These are phyloP conservation scores for Acephala macrosclerotiorum DNA, from an alignment of 2,329 filamentous ascomycete species.

Conservation along the genomic window DNA sequence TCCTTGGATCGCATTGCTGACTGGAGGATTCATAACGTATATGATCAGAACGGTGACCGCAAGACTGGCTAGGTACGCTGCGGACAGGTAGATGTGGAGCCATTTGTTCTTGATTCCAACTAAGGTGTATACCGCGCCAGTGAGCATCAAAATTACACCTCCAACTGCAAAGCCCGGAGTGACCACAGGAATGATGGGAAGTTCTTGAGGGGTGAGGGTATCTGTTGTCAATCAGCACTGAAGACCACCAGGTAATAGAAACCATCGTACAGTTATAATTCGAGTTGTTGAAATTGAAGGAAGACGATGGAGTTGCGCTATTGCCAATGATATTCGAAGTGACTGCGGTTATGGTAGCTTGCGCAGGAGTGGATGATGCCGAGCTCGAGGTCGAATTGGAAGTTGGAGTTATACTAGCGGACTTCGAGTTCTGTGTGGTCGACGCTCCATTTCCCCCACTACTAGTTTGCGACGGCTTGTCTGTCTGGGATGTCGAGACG, in stretches of 20 bases:
- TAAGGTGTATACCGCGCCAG: slow-evolving; percentile 74
- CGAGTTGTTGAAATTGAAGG: slow-evolving; percentile 27
- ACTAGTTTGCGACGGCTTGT: slow-evolving; percentile 22
- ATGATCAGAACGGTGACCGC: slow-evolving; percentile 83
- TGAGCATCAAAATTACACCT: slow-evolving; percentile 76
- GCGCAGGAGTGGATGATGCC: slow-evolving; percentile 17
- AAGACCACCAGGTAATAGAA: neutral
- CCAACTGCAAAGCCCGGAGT: slow-evolving; percentile 84
- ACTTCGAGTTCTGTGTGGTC: slow-evolving; percentile 18
- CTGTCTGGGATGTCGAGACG: slow-evolving; percentile 24
- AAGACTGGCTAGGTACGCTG: slow-evolving; percentile 75
- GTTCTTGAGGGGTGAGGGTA: slow-evolving; percentile 49
- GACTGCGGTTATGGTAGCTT: slow-evolving; percentile 20
- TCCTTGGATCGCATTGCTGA: slow-evolving; percentile 79
- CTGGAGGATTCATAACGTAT: slow-evolving; percentile 85
- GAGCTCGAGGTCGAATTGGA: slow-evolving; percentile 24
- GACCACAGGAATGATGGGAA: slow-evolving; percentile 77
- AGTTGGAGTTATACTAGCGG: slow-evolving; percentile 19
- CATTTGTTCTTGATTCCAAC: slow-evolving; percentile 84
- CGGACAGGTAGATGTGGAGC: slow-evolving; percentile 83
- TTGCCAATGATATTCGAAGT: slow-evolving; percentile 34
- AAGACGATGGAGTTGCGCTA: slow-evolving; percentile 28
- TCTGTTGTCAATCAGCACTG: slow-evolving; percentile 35
- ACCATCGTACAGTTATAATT: slow-evolving; percentile 37
- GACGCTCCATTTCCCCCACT: slow-evolving; percentile 25